Base-by-base conservation (phyloP, 306 rosid genomes). In the Trifolium repens region DNA sequence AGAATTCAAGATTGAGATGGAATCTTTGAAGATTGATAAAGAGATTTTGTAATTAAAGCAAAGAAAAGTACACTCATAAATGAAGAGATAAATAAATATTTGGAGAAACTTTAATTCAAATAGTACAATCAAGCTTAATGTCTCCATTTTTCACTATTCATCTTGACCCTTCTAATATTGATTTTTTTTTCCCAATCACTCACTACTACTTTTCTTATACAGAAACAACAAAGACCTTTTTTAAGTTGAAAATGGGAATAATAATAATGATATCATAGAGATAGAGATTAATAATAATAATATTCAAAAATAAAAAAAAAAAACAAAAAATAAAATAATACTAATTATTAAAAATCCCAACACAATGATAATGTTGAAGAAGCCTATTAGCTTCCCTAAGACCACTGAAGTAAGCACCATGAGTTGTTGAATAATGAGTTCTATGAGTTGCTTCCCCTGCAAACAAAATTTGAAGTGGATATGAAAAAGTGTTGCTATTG, bases 371-470 rank as follows among this genome's bases (percentile, higher is more conserved):
- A 83, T 94, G 91, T 75, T 85, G 89, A 85, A 94, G 96, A 83
- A 94, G 91, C 88, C 99, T 89, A 70, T 83, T 85, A 77, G 97
- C 99, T 84, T 94, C 99, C 78, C 99, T 90, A 71, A 92, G 96
- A 50, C 99, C 99, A 83, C 99, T 94, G 79, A 88, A 83, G 81
- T 92, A 92, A 78, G 99, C 99, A 71, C 99, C 99, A 87, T 94
- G 99, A 70, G 99, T 94, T 17, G 99, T 94, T 44, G 99, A 94
- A 80, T 94, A 94, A 80, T 94, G 96, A 76, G 93, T 92, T 88
- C 98, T 88, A 82, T 94, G 99, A 15, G 99, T 94, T 63, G 99
- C 98, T 83, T 94, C 99, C 16, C 99, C 98, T 62, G 99, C 98
- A 79, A 94, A 94, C 87, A 94, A 83, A 82, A 94, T 83, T 73